Conservation (phyloP, 2,329 filamentous ascomycete species). For the Fusarium sambucinum region DNA sequence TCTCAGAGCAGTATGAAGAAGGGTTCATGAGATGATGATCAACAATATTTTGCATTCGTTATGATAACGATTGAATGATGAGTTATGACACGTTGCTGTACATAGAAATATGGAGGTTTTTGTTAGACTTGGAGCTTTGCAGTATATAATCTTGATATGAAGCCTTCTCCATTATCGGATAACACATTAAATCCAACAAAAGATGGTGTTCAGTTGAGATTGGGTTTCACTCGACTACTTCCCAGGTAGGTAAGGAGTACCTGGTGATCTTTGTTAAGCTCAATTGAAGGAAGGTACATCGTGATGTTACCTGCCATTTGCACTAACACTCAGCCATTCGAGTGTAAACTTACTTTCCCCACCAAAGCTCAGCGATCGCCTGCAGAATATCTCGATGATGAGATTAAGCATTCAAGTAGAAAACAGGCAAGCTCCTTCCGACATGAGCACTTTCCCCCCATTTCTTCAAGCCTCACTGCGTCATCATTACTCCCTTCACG, state of each 20-base stretch:
- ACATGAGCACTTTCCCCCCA: conserved; percentile 14
- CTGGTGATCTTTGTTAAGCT: neutral
- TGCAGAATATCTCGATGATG: conserved; percentile 36
- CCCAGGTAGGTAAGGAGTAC: neutral
- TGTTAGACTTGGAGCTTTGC: neutral
- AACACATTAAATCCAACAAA: neutral
- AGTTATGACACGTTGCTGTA: neutral
- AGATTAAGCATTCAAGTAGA: conserved; percentile 13
- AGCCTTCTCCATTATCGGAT: neutral
- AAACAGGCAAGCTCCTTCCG: conserved; percentile 10
- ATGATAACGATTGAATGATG: conserved; percentile 34
- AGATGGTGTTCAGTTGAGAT: neutral
- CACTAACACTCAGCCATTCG: conserved; percentile 19
- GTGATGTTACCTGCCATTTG: conserved; percentile 2
- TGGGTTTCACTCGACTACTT: neutral
- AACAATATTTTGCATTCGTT: conserved; percentile 26
- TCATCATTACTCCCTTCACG: conserved; percentile 47
- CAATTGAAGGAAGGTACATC: conserved; percentile 5
- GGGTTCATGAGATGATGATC: conserved; percentile 33
- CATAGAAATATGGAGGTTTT: neutral
- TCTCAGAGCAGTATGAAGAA: conserved; percentile 1
- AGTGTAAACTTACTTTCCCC: conserved; percentile 11
- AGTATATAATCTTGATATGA: neutral
- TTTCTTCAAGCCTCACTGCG: conserved; percentile 38
- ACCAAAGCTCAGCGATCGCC: conserved; percentile 33